These are phyloP conservation scores for Penicillium freii DNA, from an alignment of 2,329 filamentous ascomycete genomes.

Conservation along the genomic window DNA sequence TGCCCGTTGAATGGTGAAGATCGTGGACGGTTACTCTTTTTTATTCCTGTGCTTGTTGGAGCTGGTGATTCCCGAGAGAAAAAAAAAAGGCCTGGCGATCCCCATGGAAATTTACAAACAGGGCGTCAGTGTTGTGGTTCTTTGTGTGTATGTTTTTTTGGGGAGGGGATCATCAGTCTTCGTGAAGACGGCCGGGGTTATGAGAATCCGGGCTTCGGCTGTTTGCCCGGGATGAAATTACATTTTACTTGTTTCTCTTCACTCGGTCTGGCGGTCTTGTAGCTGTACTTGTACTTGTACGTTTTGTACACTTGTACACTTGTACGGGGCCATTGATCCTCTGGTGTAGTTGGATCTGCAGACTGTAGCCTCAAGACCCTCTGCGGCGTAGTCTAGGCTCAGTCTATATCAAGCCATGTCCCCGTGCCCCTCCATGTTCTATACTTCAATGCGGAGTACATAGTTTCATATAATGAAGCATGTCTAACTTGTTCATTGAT, in stretches of 20 bases:
- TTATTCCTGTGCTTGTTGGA: constrained; percentile 14
- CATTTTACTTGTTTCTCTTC: constrained; percentile 28
- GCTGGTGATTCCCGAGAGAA: constrained; percentile 9
- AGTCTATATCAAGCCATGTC: neutral
- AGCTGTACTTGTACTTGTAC: constrained; percentile 1
- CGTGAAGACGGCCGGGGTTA: constrained; percentile 25
- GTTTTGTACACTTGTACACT: neutral
- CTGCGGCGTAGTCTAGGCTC: constrained; percentile 1
- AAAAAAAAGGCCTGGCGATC: constrained; percentile 21
- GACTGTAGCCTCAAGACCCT: neutral
- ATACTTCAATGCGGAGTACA: neutral
- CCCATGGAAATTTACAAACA: constrained; percentile 11
- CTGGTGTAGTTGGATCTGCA: neutral
- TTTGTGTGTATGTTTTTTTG: constrained; percentile 20
- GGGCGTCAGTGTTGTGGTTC: constrained; percentile 27
- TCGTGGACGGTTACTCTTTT: constrained; percentile 13
- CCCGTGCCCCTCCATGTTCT: neutral
- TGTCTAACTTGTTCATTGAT: neutral
- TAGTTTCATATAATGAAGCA: neutral
- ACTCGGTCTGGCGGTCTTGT: constrained; percentile 9
- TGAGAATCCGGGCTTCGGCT: constrained; percentile 28
- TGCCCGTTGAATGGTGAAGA: constrained; percentile 15
- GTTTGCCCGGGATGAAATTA: constrained; percentile 28
- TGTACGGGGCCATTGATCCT: neutral
- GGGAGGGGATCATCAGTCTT: constrained; percentile 21